Percentiles rank a stretch among this genome's conserved stretches.
These are phyloP conservation scores for Protomyces macrosporus DNA, from an alignment of 1,139 yeast species.

Conservation along the genomic window DNA sequence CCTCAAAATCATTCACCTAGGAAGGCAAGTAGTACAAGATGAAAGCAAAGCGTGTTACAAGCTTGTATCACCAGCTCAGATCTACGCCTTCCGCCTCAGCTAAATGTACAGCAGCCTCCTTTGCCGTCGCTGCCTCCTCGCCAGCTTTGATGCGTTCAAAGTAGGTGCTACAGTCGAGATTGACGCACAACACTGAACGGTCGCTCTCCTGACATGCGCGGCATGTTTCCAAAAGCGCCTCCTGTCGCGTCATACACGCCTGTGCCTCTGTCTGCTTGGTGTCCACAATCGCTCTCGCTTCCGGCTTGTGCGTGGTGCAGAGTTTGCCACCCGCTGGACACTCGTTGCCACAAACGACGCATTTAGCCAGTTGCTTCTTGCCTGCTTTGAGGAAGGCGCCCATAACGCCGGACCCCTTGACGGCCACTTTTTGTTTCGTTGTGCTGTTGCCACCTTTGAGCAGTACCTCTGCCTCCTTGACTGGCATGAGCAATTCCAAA, in stretches of 20 bases:
- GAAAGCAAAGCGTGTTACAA: no score
- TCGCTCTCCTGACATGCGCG: conserved; percentile 12
- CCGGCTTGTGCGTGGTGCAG: conserved; percentile 2
- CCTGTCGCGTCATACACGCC: background rate
- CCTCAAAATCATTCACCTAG: no score
- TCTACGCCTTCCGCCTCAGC: conserved; percentile 4
- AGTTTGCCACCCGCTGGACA: conserved; percentile 6
- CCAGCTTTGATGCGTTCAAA: conserved; percentile 6
- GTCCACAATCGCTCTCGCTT: background rate
- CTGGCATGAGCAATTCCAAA: conserved; percentile 14
- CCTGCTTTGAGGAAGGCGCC: conserved; percentile 24
- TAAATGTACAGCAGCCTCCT: background rate
- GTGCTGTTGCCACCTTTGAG: conserved; percentile 4
- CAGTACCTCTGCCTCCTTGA: conserved; percentile 11
- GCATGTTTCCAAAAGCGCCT: conserved; percentile 4
- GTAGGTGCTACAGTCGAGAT: conserved; percentile 19
- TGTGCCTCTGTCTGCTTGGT: conserved; percentile 1
- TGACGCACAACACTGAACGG: conserved; percentile 8
- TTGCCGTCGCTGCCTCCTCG: conserved; percentile 2
- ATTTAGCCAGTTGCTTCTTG: conserved; percentile 14
- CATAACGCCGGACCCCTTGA: conserved; percentile 22
- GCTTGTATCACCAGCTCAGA: conserved; percentile 7
- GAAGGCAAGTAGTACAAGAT: no score
- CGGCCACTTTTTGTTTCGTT: conserved; percentile 8
- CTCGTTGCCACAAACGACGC: conserved; percentile 21